phyloP scores from a whole-genome alignment of 352 stramenopile species.

The Phytopythium ostracodes region DNA sequence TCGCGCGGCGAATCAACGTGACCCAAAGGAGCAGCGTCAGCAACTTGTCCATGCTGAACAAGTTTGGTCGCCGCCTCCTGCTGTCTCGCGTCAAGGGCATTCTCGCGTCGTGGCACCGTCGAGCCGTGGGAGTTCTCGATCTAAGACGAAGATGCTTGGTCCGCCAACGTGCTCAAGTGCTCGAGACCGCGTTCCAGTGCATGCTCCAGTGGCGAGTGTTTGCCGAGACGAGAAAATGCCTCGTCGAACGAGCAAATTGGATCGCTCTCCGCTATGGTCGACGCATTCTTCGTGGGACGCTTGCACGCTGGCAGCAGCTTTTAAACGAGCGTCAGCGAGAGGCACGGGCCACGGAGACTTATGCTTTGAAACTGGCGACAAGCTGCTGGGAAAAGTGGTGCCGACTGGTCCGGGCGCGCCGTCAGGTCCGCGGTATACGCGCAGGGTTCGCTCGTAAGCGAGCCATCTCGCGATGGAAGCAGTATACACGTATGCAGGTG shows the following conservation, averaged over 20 bases:
- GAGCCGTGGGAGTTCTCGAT: neutral
- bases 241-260: slow-evolving; percentile 29
- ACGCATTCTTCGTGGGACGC: slow-evolving; percentile 9
- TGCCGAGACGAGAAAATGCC: slow-evolving; percentile 19
- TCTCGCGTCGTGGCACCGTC: slow-evolving; percentile 10
- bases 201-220: slow-evolving; percentile 40
- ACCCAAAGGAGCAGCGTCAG: neutral
- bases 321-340: slow-evolving; percentile 9
- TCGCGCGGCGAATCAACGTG: slow-evolving; percentile 2
- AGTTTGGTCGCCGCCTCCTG: slow-evolving; percentile 13
- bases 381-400: neutral
- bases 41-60: slow-evolving; percentile 14
- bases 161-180: slow-evolving; percentile 15
- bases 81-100: slow-evolving; percentile 14
- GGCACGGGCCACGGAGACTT: neutral
- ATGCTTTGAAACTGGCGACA: neutral
- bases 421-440: neutral
- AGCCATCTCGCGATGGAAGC: slow-evolving; percentile 1
- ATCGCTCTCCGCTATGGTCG: slow-evolving; percentile 27
- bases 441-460: neutral
- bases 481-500: neutral
- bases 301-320: slow-evolving; percentile 22
- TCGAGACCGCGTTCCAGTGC: slow-evolving; percentile 36
- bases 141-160: slow-evolving; percentile 11
- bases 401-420: neutral